Evolutionary conservation across 768 basidiomycete genomes (phyloP).

Genomic region (Leccinum aurantiacum): DNA sequence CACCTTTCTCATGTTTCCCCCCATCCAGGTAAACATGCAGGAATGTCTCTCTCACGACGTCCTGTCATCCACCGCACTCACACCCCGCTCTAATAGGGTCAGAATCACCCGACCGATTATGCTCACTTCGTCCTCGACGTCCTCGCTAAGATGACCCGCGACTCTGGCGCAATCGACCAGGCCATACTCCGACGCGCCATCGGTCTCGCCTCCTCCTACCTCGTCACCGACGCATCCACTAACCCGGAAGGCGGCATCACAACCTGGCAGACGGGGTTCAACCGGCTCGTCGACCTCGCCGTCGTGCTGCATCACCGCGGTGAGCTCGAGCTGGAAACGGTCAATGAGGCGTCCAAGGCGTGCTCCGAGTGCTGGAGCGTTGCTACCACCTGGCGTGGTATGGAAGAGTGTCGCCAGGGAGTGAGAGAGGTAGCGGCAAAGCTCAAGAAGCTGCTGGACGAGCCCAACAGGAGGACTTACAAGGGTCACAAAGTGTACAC

Average conservation of each 20-base stretch:
- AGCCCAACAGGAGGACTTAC: conserved; percentile 34
- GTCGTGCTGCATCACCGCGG: conserved; percentile 64
- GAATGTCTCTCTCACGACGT: conserved; percentile 16
- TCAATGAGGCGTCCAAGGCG: conserved; percentile 57
- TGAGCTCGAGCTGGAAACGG: conserved; percentile 75
- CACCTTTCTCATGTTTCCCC: conserved; percentile 19
- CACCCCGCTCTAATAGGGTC: conserved; percentile 17
- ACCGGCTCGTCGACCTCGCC: conserved; percentile 67
- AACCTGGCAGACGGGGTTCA: conserved; percentile 69
- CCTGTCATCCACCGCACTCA: background rate
- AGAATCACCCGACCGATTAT: conserved; percentile 57
- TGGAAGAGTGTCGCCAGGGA: conserved; percentile 62
- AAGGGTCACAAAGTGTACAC: conserved; percentile 34
- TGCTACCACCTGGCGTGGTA: conserved; percentile 64
- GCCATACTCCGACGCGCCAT: conserved; percentile 59
- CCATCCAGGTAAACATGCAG: conserved; percentile 33
- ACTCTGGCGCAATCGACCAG: conserved; percentile 57
- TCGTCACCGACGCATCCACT: conserved; percentile 70
- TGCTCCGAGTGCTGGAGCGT: conserved; percentile 84
- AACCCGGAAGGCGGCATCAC: conserved; percentile 54
- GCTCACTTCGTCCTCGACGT: conserved; percentile 56
- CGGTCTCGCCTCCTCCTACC: conserved; percentile 73
- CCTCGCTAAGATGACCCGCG: conserved; percentile 51
- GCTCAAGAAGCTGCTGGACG: conserved; percentile 49
- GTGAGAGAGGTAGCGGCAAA: conserved; percentile 61